phyloP scores from a whole-genome alignment of 192 early-diverging fungal species.

The Backusella morwellensis region DNA sequence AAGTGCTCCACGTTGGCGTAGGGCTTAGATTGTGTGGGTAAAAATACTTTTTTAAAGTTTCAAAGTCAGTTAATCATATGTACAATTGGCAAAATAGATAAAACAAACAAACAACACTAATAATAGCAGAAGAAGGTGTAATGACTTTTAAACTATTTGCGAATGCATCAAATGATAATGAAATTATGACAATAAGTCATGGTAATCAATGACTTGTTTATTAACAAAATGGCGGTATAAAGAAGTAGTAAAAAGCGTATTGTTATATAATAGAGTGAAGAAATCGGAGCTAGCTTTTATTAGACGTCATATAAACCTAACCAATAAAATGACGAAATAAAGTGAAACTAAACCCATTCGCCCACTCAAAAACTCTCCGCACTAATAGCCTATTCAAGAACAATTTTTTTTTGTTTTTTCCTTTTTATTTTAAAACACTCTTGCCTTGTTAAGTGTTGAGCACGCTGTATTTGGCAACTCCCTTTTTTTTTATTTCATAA shows the following conservation, averaged over 20 bases:
- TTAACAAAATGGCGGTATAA: too few species aligned
- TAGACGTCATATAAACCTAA: not conserved
- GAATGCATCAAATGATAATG: too few species aligned
- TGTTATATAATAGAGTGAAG: not conserved
- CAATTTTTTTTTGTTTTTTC: not conserved
- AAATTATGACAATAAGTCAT: not conserved
- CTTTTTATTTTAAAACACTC: conserved; percentile 15
- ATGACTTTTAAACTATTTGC: not conserved
- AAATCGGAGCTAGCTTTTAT: not conserved
- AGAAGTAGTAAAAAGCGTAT: too few species aligned
- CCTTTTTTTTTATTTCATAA: conserved; percentile 17
- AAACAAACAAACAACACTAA: not conserved
- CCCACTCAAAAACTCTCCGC: conserved; percentile 5
- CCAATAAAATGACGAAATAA: not conserved
- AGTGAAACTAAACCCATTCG: conserved; percentile 8
- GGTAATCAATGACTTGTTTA: not conserved
- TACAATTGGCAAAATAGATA: not conserved
- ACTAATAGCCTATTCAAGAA: not conserved
- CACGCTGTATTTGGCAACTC: conserved; percentile 20
- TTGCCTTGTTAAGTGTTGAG: conserved; percentile 19
- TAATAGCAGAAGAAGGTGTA: not conserved
- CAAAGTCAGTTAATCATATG: not conserved
- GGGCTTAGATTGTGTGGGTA: not conserved
- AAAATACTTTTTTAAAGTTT: not conserved
- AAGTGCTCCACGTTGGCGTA: not conserved